phyloP scores from a whole-genome alignment of 305 asterid genomes.

The Petunia hybrid region DNA sequence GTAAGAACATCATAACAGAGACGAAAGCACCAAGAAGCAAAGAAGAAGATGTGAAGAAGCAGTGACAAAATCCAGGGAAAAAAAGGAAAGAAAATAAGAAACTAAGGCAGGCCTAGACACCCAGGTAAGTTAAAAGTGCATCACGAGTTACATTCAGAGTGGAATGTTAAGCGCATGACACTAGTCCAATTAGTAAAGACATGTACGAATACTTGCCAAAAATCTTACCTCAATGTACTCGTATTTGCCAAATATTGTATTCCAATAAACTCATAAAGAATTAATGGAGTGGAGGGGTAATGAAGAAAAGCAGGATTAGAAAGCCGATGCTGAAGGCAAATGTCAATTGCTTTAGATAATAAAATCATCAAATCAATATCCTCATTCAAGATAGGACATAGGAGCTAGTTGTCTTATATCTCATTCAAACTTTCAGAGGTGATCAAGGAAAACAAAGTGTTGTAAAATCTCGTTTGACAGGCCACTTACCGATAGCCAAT shows the following conservation, averaged over 20 bases:
- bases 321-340: background rate
- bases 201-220: slow-evolving; percentile 2
- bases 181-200: background rate
- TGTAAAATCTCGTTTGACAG: background rate
- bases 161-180: background rate
- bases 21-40: background rate
- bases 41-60: slow-evolving; percentile 2
- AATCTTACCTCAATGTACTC: background rate
- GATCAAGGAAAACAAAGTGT: background rate
- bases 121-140: background rate
- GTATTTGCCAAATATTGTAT: background rate
- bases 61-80: background rate
- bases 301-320: background rate
- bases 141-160: background rate
- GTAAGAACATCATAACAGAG: slow-evolving; percentile 27
- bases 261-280: background rate
- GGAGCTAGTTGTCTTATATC: background rate
- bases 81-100: background rate
- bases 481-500: slow-evolving; percentile 68
- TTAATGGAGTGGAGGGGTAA: background rate
- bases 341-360: background rate
- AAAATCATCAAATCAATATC: background rate
- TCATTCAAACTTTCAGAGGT: background rate
- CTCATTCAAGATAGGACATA: background rate
- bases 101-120: background rate